phyloP scores from a whole-genome alignment of 1,284 basidiomycete genomes.

The Trichosporon coremiiforme region DNA sequence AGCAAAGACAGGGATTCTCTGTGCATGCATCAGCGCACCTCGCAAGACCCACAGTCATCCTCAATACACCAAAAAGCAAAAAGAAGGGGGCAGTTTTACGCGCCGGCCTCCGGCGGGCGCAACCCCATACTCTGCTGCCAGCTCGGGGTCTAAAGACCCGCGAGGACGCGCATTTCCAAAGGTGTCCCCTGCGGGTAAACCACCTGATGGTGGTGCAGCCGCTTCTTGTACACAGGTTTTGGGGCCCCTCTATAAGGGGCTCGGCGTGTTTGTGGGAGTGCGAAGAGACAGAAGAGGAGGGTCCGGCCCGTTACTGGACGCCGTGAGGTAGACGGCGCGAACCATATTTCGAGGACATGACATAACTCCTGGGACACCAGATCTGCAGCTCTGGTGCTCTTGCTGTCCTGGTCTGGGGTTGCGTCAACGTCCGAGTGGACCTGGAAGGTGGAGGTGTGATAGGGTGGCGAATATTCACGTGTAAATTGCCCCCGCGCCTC shows the following conservation, averaged over 20 bases:
- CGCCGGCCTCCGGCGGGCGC: no score
- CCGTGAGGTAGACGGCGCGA: neutral
- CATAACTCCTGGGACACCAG: neutral
- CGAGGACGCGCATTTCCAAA: no score
- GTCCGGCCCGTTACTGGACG: neutral
- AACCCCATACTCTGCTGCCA: no score
- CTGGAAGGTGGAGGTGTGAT: neutral
- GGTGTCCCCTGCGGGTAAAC: neutral
- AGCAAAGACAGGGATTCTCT: no score
- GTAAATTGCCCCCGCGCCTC: neutral
- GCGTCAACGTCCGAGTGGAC: neutral
- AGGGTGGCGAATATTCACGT: slow-evolving; percentile 1
- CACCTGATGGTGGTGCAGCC: neutral
- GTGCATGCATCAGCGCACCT: no score
- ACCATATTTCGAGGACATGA: neutral
- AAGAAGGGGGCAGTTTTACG: no score
- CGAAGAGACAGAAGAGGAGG: neutral
- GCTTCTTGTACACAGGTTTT: no score
- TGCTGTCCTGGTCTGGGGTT: neutral
- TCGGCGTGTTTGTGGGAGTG: neutral
- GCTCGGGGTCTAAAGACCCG: no score
- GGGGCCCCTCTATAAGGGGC: neutral
- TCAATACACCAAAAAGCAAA: no score
- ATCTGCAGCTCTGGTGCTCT: neutral
- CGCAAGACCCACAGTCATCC: no score